Base-by-base conservation (phyloP, 106 monocot genomes). In the Allium cepa region DNA sequence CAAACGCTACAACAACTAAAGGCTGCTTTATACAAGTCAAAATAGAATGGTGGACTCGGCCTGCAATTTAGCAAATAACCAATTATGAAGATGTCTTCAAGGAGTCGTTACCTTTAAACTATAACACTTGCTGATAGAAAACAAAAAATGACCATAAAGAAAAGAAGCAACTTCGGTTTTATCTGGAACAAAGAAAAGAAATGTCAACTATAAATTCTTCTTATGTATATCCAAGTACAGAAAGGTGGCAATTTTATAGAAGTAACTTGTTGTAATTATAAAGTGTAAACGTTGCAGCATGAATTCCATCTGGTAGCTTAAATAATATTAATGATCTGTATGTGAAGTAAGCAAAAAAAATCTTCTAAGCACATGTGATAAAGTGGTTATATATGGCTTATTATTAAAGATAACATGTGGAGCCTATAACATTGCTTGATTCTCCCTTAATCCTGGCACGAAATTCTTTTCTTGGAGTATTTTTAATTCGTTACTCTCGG, bases 341-440 rank as follows among this genome's bases (percentile, higher is more conserved):
- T 46, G 8, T 1, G 47, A 46, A 46, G 13, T 63, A 15, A 2
- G 14, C 46, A 45, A 13, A 10, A 11, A 62, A 11, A 6, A 13
- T 45, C 10, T 46, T 62, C 15, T 46, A 26, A 11, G 11, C 9
- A 28, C 62, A 62, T 46, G 45, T 62, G 62, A 45, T 62, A 46
- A 45, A 28, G 46, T 13, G 10, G 11, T 46, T 46, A 62, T 46
- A 62, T 46, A 45, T 62, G 10, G 13, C 62, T 63, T 46, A 8
- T 8, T 27, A 11, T 1, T 16, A 18, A 65, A 65, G 49, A 22
- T 17, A 65, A 27, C 47, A 49, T 10, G 65, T 63, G 45, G 65
- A 50, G 9, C 64, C 65, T 65, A 46, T 47, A 18, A 49, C 65
- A 65, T 65, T 48, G 65, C 65, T 65, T 65, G 49, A 65, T 65